Conservation (phyloP, 768 basidiomycete genomes). For the Agrocybe praecox region DNA sequence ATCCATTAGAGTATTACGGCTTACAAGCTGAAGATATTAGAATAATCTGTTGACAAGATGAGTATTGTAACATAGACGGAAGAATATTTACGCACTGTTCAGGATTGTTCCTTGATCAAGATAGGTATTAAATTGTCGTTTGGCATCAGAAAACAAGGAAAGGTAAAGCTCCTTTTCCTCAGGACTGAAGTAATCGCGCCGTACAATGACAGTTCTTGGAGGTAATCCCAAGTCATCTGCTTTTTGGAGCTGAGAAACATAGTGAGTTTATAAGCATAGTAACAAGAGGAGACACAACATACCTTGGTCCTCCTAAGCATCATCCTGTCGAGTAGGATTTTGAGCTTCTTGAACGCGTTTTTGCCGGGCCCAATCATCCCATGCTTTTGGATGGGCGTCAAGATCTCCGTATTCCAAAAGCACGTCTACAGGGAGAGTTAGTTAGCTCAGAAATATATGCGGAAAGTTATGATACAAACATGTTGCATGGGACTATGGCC, state of each 20-base stretch:
- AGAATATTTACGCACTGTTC: slow-evolving; percentile 67
- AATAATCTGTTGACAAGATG: slow-evolving; percentile 61
- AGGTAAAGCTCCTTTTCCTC: slow-evolving; percentile 96
- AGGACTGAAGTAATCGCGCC: slow-evolving; percentile 91
- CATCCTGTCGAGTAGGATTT: slow-evolving; percentile 87
- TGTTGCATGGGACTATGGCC: slow-evolving; percentile 87
- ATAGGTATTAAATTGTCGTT: slow-evolving; percentile 90
- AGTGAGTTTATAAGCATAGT: not conserved
- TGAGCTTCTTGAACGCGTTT: slow-evolving; percentile 89
- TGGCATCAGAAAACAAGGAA: slow-evolving; percentile 90
- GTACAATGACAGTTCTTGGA: slow-evolving; percentile 86
- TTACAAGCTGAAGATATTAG: slow-evolving; percentile 84
- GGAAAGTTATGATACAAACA: slow-evolving; percentile 26
- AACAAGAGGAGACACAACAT: not conserved
- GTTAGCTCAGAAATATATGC: not conserved
- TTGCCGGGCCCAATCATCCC: slow-evolving; percentile 83
- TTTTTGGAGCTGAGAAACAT: slow-evolving; percentile 69
- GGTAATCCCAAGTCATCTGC: slow-evolving; percentile 97
- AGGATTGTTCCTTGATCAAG: slow-evolving; percentile 88
- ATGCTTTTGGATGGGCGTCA: slow-evolving; percentile 93
- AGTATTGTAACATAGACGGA: not conserved
- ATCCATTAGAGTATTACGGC: slow-evolving; percentile 18
- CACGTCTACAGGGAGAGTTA: slow-evolving; percentile 62
- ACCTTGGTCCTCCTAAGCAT: slow-evolving; percentile 94
- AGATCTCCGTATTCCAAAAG: slow-evolving; percentile 96